A percentile compares a stretch with the other conserved stretches of the same genome.
These are phyloP conservation scores for Biancaea sappan DNA, from an alignment of 306 rosid species.

Conservation along the genomic window DNA sequence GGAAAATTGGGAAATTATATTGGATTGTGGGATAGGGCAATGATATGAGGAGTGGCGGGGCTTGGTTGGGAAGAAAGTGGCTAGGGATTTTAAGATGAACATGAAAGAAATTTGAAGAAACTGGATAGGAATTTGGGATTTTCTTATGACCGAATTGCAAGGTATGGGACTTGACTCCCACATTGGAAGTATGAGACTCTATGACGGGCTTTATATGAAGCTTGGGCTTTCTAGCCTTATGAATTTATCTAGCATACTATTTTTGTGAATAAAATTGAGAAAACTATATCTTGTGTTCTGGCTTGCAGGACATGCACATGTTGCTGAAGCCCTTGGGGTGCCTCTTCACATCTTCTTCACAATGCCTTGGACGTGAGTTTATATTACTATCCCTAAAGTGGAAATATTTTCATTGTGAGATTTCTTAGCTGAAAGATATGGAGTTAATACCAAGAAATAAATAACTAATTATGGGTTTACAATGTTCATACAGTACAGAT, in stretches of 20 bases:
- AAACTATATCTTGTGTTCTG: slow-evolving; percentile 30
- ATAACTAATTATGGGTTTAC: slow-evolving; percentile 20
- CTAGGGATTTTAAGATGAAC: no score
- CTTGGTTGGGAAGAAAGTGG: neutral
- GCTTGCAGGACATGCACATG: slow-evolving; percentile 83
- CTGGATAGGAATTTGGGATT: no score
- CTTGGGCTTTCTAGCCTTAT: neutral
- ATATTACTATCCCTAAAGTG: slow-evolving; percentile 15
- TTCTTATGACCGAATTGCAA: neutral
- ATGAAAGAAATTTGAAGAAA: neutral
- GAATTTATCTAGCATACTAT: neutral
- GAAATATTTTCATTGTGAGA: neutral
- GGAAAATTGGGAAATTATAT: no score
- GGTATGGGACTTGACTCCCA: neutral
- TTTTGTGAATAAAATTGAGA: slow-evolving; percentile 22
- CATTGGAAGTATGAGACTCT: neutral
- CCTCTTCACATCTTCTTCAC: slow-evolving; percentile 99
- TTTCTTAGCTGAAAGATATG: slow-evolving; percentile 12
- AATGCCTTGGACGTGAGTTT: slow-evolving; percentile 99
- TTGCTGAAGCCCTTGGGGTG: slow-evolving; percentile 95
- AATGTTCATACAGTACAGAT: slow-evolving; percentile 10
- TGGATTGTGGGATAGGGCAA: neutral
- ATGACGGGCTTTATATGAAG: neutral
- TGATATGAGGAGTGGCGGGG: neutral
- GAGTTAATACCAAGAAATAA: slow-evolving; percentile 17